Conservation (phyloP, 805 yeast species). For the Starmera amethionina region DNA sequence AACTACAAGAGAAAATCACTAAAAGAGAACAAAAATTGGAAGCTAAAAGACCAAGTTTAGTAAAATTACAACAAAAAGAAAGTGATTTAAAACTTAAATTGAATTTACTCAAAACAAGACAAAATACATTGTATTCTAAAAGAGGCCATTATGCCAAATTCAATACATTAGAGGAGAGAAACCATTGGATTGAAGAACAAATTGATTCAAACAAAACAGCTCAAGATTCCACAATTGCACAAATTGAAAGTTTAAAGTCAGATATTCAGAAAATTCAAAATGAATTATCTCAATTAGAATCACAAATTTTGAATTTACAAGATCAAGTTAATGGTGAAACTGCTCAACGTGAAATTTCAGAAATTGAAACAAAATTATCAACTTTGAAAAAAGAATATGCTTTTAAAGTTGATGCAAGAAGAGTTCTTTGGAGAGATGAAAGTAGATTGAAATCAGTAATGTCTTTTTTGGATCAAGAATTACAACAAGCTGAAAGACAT, state of each 20-base stretch:
- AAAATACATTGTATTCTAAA: conserved; percentile 55
- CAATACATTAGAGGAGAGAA: conserved; percentile 44
- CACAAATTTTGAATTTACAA: conserved; percentile 23
- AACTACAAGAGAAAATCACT: conserved; percentile 20
- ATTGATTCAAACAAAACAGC: conserved; percentile 25
- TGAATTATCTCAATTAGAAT: conserved; percentile 16
- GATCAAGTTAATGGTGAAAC: conserved; percentile 28
- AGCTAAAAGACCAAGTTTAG: conserved; percentile 30
- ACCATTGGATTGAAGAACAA: conserved; percentile 53
- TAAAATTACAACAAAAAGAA: conserved; percentile 31
- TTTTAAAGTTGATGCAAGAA: conserved; percentile 53
- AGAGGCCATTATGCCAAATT: conserved; percentile 63
- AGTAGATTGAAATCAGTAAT: conserved; percentile 48
- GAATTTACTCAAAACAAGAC: conserved; percentile 35
- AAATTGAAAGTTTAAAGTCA: background rate
- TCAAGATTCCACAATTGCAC: conserved; percentile 8
- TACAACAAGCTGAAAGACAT: conserved; percentile 44
- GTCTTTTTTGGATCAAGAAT: conserved; percentile 45
- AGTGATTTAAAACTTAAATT: conserved; percentile 27
- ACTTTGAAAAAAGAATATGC: conserved; percentile 30
- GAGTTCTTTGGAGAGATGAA: conserved; percentile 71
- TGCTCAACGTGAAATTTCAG: conserved; percentile 21
- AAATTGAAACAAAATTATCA: conserved; percentile 19
- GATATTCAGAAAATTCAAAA: conserved; percentile 4
- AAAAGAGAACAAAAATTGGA: conserved; percentile 28